These are phyloP conservation scores for Lathyrus tuberosus DNA, from an alignment of 306 rosid genomes.

Conservation along the genomic window DNA sequence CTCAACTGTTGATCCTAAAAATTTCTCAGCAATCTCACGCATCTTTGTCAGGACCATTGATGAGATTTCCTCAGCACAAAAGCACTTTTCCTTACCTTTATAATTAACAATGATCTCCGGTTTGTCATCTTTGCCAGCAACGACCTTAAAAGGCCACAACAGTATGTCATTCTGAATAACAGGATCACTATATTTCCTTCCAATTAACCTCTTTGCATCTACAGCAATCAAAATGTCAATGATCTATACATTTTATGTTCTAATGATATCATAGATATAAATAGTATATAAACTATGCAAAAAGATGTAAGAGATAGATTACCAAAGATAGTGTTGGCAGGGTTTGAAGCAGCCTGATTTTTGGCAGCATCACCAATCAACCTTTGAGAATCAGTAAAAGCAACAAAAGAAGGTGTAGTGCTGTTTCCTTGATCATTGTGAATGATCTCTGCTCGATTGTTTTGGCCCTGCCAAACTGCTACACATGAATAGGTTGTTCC, in stretches of 20 bases:
- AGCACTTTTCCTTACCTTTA: constrained; percentile 47
- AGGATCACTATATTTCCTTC: constrained; percentile 9
- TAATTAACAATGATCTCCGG: constrained; percentile 53
- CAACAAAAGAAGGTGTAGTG: background rate
- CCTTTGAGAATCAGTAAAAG: background rate
- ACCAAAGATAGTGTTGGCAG: background rate
- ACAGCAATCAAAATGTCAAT: background rate
- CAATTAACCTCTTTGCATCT: constrained; percentile 5
- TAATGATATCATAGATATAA: background rate
- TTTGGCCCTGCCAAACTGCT: background rate
- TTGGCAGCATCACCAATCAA: background rate
- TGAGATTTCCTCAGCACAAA: constrained; percentile 58
- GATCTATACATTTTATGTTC: background rate
- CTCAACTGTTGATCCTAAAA: constrained; percentile 24
- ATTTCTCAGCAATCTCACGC: constrained; percentile 56
- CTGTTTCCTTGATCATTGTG: constrained; percentile 1
- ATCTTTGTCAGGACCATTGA: constrained; percentile 58
- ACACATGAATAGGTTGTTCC: constrained; percentile 1
- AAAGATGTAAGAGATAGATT: background rate
- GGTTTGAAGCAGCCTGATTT: background rate
- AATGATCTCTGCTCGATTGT: background rate
- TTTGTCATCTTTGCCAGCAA: constrained; percentile 34
- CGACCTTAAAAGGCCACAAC: background rate
- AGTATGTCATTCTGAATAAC: background rate
- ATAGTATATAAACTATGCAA: background rate